phyloP scores from a whole-genome alignment of 495 filamentous ascomycete genomes.

The Astrocystis sublimbata region DNA sequence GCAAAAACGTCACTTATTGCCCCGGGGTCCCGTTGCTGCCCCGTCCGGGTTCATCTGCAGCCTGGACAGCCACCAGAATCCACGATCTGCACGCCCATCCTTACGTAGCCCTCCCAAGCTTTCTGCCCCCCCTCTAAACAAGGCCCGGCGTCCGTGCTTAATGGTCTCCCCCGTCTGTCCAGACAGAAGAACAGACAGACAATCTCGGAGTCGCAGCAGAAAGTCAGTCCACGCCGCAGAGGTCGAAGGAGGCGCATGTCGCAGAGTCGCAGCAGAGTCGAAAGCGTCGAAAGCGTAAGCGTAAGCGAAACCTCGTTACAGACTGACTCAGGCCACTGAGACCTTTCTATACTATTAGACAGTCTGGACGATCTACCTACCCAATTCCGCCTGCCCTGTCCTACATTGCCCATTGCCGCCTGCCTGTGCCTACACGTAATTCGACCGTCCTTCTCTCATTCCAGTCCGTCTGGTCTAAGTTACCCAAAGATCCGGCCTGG shows the following conservation, averaged over 20 bases:
- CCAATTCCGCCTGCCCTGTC: not conserved
- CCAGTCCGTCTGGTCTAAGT: not conserved
- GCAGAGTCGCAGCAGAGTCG: not conserved
- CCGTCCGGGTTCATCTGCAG: too few relatives aligned
- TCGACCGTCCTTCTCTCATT: constrained; percentile 6
- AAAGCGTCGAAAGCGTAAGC: too few relatives aligned
- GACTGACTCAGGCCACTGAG: not conserved
- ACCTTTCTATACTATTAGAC: not conserved
- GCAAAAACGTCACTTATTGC: constrained; percentile 20
- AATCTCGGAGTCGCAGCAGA: constrained; percentile 12
- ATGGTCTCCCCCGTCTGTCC: constrained; percentile 9
- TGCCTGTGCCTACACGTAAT: not conserved
- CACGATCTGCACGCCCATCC: constrained; percentile 21
- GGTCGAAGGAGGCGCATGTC: too few relatives aligned
- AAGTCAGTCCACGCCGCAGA: too few relatives aligned
- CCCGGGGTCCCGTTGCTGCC: too few relatives aligned
- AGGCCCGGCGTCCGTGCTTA: constrained; percentile 5
- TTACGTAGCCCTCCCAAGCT: constrained; percentile 7
- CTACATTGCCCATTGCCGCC: not conserved
- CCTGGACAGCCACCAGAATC: constrained; percentile 17
- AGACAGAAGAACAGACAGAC: too few relatives aligned
- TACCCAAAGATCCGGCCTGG: not conserved
- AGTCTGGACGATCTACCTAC: not conserved
- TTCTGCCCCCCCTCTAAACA: constrained; percentile 12
- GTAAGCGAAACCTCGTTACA: constrained; percentile 8